Conservation (phyloP, 495 filamentous ascomycete species). For the Aspergillus nidulans region DNA sequence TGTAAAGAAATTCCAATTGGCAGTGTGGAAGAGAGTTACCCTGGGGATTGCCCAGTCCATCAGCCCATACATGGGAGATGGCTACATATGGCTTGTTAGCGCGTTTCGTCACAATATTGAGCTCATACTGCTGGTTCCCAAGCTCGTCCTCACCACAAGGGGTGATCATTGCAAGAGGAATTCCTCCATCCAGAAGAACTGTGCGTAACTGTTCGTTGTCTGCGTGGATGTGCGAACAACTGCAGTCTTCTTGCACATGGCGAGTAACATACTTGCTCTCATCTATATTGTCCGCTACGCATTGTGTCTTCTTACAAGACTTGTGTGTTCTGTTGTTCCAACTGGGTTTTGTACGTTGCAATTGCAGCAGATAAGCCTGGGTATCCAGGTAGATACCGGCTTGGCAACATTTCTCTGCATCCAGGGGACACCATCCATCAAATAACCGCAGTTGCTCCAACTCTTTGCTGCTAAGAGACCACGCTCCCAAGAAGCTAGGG, state of each 20-base stretch:
- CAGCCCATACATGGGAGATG: background rate
- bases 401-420: background rate
- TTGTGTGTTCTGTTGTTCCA: background rate
- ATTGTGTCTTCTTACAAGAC: background rate
- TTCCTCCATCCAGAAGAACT: background rate
- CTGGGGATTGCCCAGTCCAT: background rate
- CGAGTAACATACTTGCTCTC: background rate
- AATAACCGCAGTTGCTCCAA: background rate
- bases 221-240: background rate
- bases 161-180: background rate
- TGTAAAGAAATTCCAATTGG: background rate
- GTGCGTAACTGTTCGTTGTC: background rate
- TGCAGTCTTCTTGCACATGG: background rate
- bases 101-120: background rate
- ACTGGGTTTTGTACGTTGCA: background rate
- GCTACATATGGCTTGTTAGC: background rate
- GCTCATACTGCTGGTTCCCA: background rate
- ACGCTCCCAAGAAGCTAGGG: background rate
- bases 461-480: too few species aligned
- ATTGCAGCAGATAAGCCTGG: background rate
- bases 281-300: background rate
- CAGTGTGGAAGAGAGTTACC: background rate
- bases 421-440: background rate
- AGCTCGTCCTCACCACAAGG: background rate
- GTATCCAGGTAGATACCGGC: background rate